These are phyloP conservation scores for Hypoxylon sp. DNA, from an alignment of 2,329 filamentous ascomycete species.

Conservation along the genomic window DNA sequence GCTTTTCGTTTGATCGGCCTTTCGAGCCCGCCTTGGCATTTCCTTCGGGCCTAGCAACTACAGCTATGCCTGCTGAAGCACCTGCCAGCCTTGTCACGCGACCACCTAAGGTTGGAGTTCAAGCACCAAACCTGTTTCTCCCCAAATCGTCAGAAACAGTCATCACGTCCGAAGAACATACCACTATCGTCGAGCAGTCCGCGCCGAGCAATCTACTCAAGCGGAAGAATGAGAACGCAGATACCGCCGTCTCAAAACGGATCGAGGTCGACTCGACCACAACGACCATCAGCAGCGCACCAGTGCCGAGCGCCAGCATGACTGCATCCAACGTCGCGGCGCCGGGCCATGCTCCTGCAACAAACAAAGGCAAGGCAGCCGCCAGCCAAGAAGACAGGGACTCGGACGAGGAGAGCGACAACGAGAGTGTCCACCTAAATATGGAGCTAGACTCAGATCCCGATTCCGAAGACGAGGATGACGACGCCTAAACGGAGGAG, in stretches of 20 bases:
- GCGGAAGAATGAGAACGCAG: constrained; percentile 57
- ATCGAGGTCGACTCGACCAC: constrained; percentile 52
- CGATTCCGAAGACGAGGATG: constrained; percentile 50
- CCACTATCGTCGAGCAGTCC: constrained; percentile 26
- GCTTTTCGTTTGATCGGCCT: constrained; percentile 43
- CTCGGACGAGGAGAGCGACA: constrained; percentile 59
- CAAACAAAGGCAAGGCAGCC: neutral
- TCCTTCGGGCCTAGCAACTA: constrained; percentile 20
- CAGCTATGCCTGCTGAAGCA: constrained; percentile 22
- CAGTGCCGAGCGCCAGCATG: constrained; percentile 17
- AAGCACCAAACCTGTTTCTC: constrained; percentile 44
- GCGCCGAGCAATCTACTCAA: constrained; percentile 51
- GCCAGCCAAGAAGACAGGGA: neutral
- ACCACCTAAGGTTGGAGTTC: constrained; percentile 25
- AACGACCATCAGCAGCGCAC: constrained; percentile 9
- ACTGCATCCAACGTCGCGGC: constrained; percentile 18
- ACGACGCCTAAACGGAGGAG: constrained; percentile 26
- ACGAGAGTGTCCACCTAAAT: constrained; percentile 69
- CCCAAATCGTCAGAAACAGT: constrained; percentile 41
- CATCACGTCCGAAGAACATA: constrained; percentile 34
- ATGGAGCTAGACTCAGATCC: constrained; percentile 64
- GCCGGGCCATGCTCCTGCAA: constrained; percentile 20
- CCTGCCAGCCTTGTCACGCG: constrained; percentile 20
- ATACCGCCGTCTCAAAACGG: constrained; percentile 54
- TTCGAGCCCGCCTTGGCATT: constrained; percentile 33